Percentiles rank a stretch among this genome's conserved stretches.
Conservation (phyloP, 2,329 filamentous ascomycete genomes). For the Byssothecium circinans region DNA sequence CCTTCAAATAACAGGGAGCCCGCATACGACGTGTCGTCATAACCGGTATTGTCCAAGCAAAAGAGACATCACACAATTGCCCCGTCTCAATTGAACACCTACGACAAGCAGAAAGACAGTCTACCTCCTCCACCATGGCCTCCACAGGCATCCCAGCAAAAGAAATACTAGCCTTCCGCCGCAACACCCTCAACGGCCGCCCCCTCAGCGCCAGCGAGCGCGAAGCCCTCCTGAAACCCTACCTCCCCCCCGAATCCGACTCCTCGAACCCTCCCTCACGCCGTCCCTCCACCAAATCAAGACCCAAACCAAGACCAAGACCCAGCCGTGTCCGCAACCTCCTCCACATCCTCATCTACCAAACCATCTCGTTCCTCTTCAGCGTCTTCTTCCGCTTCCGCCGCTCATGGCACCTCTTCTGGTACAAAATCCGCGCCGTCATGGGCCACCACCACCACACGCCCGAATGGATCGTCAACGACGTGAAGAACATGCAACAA, state of each 20-base stretch:
- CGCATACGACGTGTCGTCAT: no score
- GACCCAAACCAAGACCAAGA: conserved; percentile 40
- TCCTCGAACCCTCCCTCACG: conserved; percentile 5
- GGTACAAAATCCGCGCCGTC: conserved; percentile 76
- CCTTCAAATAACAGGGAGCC: no score
- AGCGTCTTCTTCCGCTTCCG: conserved; percentile 84
- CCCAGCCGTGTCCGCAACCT: conserved; percentile 63
- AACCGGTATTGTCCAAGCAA: no score
- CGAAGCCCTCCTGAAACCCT: conserved; percentile 55
- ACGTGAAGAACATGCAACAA: conserved; percentile 73
- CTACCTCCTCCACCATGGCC: conserved; percentile 31
- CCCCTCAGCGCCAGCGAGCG: conserved; percentile 51
- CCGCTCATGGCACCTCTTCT: conserved; percentile 75
- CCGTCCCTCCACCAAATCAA: conserved; percentile 10
- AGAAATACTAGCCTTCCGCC: conserved; percentile 40
- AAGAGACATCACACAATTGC: conserved; percentile 21
- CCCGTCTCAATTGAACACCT: conserved; percentile 8
- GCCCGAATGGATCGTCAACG: conserved; percentile 85
- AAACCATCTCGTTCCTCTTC: conserved; percentile 76
- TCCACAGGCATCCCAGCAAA: conserved; percentile 32
- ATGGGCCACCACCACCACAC: conserved; percentile 95
- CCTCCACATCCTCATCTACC: conserved; percentile 68
- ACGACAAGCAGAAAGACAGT: no score
- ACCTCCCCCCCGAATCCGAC: conserved; percentile 52
- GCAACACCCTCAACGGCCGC: conserved; percentile 40